A percentile compares a stretch with the other conserved stretches of the same genome.
These are phyloP conservation scores for Xylaria sp. DNA, from an alignment of 2,329 filamentous ascomycete genomes.

Conservation along the genomic window DNA sequence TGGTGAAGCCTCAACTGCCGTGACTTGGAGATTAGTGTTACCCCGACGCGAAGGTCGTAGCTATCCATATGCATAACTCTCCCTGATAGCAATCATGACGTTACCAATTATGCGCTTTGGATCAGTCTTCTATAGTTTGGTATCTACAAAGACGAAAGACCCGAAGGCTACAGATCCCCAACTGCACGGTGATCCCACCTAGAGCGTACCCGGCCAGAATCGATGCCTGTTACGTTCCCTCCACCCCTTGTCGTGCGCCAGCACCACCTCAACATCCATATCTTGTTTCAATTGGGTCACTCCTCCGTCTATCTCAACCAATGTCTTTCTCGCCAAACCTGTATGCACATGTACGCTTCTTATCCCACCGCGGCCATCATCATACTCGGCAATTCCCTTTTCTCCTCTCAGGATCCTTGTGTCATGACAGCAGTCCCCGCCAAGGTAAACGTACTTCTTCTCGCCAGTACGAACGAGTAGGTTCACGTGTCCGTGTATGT, in stretches of 20 bases:
- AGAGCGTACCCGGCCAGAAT: slow-evolving; percentile 48
- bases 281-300: slow-evolving; percentile 43
- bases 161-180: not conserved
- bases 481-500: slow-evolving; percentile 63
- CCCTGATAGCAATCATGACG: not conserved
- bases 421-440: slow-evolving; percentile 65
- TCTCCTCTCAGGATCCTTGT: slow-evolving; percentile 60
- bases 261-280: slow-evolving; percentile 58
- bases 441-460: slow-evolving; percentile 58
- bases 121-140: not conserved
- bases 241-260: slow-evolving; percentile 62
- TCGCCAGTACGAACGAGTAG: slow-evolving; percentile 54
- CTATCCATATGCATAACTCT: not conserved
- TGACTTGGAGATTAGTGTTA: slow-evolving; percentile 23
- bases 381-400: slow-evolving; percentile 61
- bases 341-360: slow-evolving; percentile 63
- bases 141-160: not conserved
- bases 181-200: not conserved
- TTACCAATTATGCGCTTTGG: not conserved
- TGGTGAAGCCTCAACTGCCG: slow-evolving; percentile 25
- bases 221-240: slow-evolving; percentile 51
- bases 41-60: slow-evolving; percentile 14
- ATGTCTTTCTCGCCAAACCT: slow-evolving; percentile 54
- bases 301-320: slow-evolving; percentile 54
- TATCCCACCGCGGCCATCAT: slow-evolving; percentile 55